Base-by-base conservation (phyloP, 495 filamentous ascomycete genomes). In the Parachaetomium inaequale region DNA sequence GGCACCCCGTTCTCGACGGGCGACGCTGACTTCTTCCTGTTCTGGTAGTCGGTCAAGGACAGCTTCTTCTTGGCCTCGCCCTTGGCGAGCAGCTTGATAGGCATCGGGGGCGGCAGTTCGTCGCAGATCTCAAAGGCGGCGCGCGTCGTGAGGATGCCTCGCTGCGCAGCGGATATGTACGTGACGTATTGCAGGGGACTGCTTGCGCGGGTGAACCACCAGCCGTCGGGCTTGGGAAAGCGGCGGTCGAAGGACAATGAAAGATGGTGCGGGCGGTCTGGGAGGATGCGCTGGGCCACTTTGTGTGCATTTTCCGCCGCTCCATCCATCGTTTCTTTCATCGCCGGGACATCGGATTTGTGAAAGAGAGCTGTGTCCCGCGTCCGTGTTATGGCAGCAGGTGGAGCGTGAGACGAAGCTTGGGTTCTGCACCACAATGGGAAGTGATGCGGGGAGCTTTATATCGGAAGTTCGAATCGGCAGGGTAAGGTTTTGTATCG, bases 311-410 rank as follows among this genome's bases (percentile, higher is more conserved):
- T 75, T 67, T 75, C 76, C 62, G 70, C 76, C 74, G 76, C 76
- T 68, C 70, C 76, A 74, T 82, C 79, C 79, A 82, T 82, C 72
- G 64, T 79, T 75, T 61, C 65, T 63, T 69, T 69, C 68, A 72
- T 72, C 66, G 62, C 55, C 64, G 59, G 56, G 63, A 68, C 71
- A 72, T 73, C 51, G 67, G 71, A 65, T 57, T 63, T 31, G 32
- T 61, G 54, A 67, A 65, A 63, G 59, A 56, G 49, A 56, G n/a
- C 43, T 43, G 55, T 29, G 28, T 61, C 15, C 28, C 25, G 60
- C 32, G 25, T 14, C 25, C 14, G 49, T 54, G 38, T 25, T 4
- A 19, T 38, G 28, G 43, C 2, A 14, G 52, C 29, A 36, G 45
- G 57, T n/a, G 31, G 10, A 51, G 36, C 42, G 38, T 12, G 38